Conservation (phyloP, 2,329 filamentous ascomycete species). For the Penicillium fuscoglaucum region DNA sequence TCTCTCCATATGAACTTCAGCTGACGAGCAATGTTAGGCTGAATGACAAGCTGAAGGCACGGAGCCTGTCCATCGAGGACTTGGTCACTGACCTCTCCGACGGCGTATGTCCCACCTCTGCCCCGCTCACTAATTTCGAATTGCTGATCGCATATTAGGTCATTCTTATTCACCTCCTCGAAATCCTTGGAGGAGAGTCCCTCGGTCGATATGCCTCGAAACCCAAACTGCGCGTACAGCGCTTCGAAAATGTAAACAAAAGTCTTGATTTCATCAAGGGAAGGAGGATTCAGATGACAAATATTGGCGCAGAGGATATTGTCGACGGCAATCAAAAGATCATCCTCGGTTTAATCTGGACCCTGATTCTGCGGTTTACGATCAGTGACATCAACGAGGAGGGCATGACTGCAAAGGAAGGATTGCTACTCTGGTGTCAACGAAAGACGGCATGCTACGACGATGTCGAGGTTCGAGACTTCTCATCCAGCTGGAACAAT, state of each 20-base stretch:
- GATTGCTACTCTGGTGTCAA: conserved; percentile 93
- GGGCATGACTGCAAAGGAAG: conserved; percentile 96
- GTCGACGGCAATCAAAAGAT: conserved; percentile 98
- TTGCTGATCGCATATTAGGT: conserved; percentile 57
- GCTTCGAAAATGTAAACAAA: conserved; percentile 97
- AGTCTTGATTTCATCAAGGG: conserved; percentile 91
- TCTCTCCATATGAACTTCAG: neutral
- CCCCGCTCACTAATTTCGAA: neutral
- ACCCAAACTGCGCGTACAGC: conserved; percentile 92
- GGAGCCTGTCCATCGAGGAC: conserved; percentile 79
- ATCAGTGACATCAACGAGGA: conserved; percentile 99
- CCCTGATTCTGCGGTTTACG: conserved; percentile 93
- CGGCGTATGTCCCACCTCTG: conserved; percentile 64
- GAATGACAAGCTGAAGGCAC: conserved; percentile 85
- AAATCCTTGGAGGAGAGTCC: conserved; percentile 91
- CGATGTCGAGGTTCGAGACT: conserved; percentile 92
- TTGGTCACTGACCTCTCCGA: conserved; percentile 88
- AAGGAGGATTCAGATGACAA: conserved; percentile 92
- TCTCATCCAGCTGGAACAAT: conserved; percentile 95
- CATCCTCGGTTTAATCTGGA: conserved; percentile 96
- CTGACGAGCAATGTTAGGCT: conserved; percentile 60
- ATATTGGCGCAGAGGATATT: conserved; percentile 96
- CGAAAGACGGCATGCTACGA: conserved; percentile 98
- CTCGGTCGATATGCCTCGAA: conserved; percentile 95
- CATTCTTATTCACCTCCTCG: conserved; percentile 92